These are phyloP conservation scores for Penicillium mononematosum DNA, from an alignment of 495 filamentous ascomycete species.

Conservation along the genomic window DNA sequence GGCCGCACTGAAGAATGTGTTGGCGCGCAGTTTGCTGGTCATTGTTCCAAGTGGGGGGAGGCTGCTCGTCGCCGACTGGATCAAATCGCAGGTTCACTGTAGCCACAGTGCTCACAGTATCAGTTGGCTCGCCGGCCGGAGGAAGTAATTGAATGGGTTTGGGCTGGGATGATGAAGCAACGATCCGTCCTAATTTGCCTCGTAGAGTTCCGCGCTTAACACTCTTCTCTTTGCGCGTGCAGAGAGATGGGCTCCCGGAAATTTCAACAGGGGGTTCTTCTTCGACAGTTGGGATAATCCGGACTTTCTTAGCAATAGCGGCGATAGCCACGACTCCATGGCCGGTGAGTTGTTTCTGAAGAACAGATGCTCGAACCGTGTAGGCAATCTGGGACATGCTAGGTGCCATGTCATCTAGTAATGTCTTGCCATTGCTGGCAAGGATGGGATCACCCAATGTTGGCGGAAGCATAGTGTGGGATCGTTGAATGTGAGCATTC, in stretches of 20 bases:
- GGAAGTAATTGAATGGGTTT: constrained; percentile 59
- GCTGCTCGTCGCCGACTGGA: constrained; percentile 57
- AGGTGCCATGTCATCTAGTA: constrained; percentile 79
- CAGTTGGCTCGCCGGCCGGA: constrained; percentile 38
- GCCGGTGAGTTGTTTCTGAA: constrained; percentile 28
- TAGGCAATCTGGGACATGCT: constrained; percentile 79
- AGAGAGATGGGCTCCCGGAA: constrained; percentile 58
- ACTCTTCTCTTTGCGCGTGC: constrained; percentile 69
- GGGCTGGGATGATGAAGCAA: constrained; percentile 73
- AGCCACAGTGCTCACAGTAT: constrained; percentile 57
- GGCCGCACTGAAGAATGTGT: constrained; percentile 68
- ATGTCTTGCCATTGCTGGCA: constrained; percentile 46
- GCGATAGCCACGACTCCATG: constrained; percentile 44
- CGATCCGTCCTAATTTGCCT: constrained; percentile 69
- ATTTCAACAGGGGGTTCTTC: constrained; percentile 78
- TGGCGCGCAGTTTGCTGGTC: constrained; percentile 66
- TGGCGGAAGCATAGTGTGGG: constrained; percentile 79
- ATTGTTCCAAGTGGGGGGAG: constrained; percentile 67
- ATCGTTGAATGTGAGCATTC: constrained; percentile 60
- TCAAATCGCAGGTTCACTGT: constrained; percentile 73
- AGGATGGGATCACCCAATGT: constrained; percentile 69
- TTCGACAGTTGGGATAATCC: constrained; percentile 68
- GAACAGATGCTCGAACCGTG: constrained; percentile 59
- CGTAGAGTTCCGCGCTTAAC: constrained; percentile 77
- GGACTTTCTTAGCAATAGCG: constrained; percentile 60